Base-by-base conservation (phyloP, 345 rosid genomes). In the Firmiana major region DNA sequence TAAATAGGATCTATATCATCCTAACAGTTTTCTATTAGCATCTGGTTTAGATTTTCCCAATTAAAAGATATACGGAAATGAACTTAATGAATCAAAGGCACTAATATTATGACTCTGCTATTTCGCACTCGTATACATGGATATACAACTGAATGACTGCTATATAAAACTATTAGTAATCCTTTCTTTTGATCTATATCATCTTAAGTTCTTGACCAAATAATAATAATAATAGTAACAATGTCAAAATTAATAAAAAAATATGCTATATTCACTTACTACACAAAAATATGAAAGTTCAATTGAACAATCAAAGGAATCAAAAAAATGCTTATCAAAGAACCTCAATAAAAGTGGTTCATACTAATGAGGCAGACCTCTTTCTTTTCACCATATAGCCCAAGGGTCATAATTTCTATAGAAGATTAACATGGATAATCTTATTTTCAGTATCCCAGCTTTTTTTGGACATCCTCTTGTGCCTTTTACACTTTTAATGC, bases 41-140 rank as follows among this genome's bases (percentile, higher is more conserved):
- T 19, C 36, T 0, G 3, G 2, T 28, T 31, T 9, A 26, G 17
- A 48, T 48, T 67, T 70, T 48, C 59, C 31, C 43, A 58, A 26
- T 26, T 28, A 49, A 48, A 26, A 49, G 58, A 70, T 70, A 70
- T 31, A 48, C 26, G 58, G 59, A 70, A 48, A 70, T 48, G 74
- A 70, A 68, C 42, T 31, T 70, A 7, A 46, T 28, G 59, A 31
- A 70, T 16, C 74, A 70, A 51, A 11, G 59, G 43, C 60, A 51
- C 4, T 28, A 70, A 24, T 11, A 66, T 67, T 22, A 48, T 16
- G 74, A 17, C 57, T 48, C 73, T 16, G 42, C 58, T 48, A 48
- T 54, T 48, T 70, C 11, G 28, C 24, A 12, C 58, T 69, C 1
- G 0, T 48, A 8, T 49, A 31, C 74, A 71, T 31, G 15, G 42